Conservation (phyloP, 75 land plant species). For the Pseudotsuga menziesii region DNA sequence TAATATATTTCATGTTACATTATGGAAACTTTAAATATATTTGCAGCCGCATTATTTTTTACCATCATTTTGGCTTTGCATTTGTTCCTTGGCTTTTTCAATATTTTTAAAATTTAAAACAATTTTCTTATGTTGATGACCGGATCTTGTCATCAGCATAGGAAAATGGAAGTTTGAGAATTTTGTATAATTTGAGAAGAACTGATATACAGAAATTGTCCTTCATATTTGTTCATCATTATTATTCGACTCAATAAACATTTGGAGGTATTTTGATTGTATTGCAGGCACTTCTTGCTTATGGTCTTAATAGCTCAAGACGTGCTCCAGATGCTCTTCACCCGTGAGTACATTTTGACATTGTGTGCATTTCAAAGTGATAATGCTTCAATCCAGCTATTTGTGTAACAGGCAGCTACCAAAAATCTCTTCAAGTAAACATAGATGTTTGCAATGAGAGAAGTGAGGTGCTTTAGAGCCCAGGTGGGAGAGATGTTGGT, state of each 20-base stretch:
- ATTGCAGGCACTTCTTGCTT: conserved; percentile 86
- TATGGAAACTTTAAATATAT: background rate
- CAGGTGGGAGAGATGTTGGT: too few relatives aligned
- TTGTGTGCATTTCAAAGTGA: background rate
- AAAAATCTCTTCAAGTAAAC: background rate
- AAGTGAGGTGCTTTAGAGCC: too few relatives aligned
- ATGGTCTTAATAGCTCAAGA: conserved; percentile 91
- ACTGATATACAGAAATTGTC: background rate
- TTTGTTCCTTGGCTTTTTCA: background rate
- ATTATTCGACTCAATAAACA: background rate
- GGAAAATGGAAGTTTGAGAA: background rate
- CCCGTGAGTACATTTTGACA: conserved; percentile 63
- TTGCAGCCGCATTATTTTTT: background rate
- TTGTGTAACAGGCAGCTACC: background rate
- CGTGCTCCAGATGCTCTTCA: conserved; percentile 99
- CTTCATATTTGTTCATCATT: background rate
- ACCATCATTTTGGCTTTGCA: background rate
- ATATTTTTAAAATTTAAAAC: background rate
- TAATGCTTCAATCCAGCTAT: background rate
- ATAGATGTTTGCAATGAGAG: background rate
- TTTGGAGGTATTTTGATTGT: background rate
- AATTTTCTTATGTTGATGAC: background rate
- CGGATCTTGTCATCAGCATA: background rate
- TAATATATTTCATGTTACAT: background rate
- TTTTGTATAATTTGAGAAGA: background rate